Evolutionary conservation across 768 basidiomycete species (phyloP).

Genomic region (Lactarius hengduanensis): DNA sequence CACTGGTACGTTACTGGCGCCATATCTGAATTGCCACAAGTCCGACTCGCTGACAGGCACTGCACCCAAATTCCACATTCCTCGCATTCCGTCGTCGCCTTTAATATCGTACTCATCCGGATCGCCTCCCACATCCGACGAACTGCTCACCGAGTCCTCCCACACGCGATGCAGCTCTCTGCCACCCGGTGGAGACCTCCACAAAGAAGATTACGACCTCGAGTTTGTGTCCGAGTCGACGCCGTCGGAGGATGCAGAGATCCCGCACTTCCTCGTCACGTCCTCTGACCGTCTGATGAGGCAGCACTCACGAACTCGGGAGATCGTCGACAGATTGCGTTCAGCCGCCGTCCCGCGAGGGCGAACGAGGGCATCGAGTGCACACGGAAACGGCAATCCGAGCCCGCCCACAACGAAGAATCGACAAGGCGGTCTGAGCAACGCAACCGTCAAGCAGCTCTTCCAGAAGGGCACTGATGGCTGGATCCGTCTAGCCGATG

Average conservation of each 20-base stretch:
- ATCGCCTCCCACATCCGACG: conserved; percentile 42
- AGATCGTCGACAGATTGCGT: conserved; percentile 57
- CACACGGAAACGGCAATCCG: conserved; percentile 6
- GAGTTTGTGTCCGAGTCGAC: conserved; percentile 41
- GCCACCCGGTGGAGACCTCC: conserved; percentile 42
- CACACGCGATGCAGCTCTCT: conserved; percentile 34
- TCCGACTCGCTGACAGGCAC: conserved; percentile 9
- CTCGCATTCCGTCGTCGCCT: conserved; percentile 27
- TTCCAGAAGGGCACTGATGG: conserved; percentile 29
- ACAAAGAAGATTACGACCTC: conserved; percentile 56
- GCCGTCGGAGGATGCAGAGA: conserved; percentile 30
- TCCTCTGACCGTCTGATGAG: conserved; percentile 37
- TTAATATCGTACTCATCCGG: conserved; percentile 44
- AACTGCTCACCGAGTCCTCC: conserved; percentile 33
- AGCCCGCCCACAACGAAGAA: conserved; percentile 6
- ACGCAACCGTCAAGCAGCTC: conserved; percentile 25
- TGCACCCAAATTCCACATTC: conserved; percentile 20
- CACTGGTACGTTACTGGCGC: conserved; percentile 15
- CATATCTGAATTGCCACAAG: not conserved
- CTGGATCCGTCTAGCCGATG: conserved; percentile 27
- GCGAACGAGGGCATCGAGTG: conserved; percentile 20
- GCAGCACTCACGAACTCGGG: conserved; percentile 54
- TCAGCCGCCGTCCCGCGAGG: conserved; percentile 35
- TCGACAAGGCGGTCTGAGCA: conserved; percentile 16
- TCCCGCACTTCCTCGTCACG: conserved; percentile 38